phyloP scores from a whole-genome alignment of 2,329 filamentous ascomycete species.

The Coleophoma eucalyptorum region DNA sequence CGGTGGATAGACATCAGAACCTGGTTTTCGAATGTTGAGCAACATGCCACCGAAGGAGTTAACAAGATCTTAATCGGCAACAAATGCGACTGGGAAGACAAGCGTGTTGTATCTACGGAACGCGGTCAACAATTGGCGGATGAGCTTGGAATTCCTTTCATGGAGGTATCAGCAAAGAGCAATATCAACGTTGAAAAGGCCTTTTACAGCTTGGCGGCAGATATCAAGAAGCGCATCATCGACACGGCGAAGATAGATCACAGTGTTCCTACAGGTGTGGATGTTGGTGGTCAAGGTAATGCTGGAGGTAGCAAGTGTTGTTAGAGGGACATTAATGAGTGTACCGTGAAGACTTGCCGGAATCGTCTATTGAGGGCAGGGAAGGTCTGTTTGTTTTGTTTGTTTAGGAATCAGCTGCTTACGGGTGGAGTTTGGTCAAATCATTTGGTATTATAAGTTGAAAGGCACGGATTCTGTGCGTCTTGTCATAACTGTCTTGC shows the following conservation, averaged over 20 bases:
- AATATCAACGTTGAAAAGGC: constrained; percentile 99
- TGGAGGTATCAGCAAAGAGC: constrained; percentile 97
- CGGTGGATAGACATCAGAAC: constrained; percentile 80
- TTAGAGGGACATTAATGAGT: constrained; percentile 37
- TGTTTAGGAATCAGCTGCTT: constrained; percentile 20
- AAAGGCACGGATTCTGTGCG: constrained; percentile 17
- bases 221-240: constrained; percentile 98
- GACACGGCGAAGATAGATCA: constrained; percentile 81
- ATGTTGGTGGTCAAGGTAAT: constrained; percentile 59
- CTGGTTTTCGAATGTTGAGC: constrained; percentile 99
- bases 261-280: constrained; percentile 55
- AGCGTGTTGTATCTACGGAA: constrained; percentile 89
- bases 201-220: constrained; percentile 89
- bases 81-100: constrained; percentile 99
- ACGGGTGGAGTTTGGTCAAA: constrained; percentile 29
- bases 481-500: constrained; percentile 7
- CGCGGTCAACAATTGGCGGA: constrained; percentile 90
- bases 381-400: constrained; percentile 17
- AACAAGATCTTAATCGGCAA: constrained; percentile 99
- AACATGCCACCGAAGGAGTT: constrained; percentile 96
- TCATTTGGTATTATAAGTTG: constrained; percentile 25
- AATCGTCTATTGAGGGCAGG: constrained; percentile 4
- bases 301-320: constrained; percentile 70
- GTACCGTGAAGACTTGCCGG: no score
- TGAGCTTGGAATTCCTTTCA: constrained; percentile 95